Conservation (phyloP, 1,284 basidiomycete genomes). For the Neotropicomus parvogracilis region DNA sequence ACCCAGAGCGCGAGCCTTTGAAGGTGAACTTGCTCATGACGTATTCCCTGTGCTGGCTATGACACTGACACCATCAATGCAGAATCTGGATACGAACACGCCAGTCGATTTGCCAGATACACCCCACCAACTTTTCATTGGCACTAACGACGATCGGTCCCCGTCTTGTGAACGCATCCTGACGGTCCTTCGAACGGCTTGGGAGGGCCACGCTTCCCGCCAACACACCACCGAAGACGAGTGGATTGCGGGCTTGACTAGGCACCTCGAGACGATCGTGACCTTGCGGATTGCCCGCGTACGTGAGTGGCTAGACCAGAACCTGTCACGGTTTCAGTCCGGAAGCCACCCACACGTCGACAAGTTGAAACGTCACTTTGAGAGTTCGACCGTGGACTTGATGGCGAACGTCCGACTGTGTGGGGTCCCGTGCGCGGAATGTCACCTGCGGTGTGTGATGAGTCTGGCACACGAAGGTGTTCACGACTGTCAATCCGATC, state of each 20-base stretch:
- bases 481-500: constrained; percentile 50
- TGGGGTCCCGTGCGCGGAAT: constrained; percentile 41
- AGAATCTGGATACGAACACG: constrained; percentile 52
- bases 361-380: constrained; percentile 43
- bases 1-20: constrained; percentile 45
- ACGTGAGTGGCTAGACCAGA: constrained; percentile 47
- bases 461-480: constrained; percentile 41
- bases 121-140: constrained; percentile 37
- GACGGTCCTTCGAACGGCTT: constrained; percentile 30
- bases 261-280: constrained; percentile 38
- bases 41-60: accelerated
- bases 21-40: constrained; percentile 36
- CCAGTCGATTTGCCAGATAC: constrained; percentile 39
- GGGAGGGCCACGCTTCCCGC: constrained; percentile 34
- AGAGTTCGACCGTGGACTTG: constrained; percentile 42
- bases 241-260: constrained; percentile 32
- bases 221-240: constrained; percentile 34
- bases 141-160: not conserved
- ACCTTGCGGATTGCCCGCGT: constrained; percentile 45
- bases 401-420: constrained; percentile 48
- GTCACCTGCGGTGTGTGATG: constrained; percentile 47
- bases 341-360: constrained; percentile 43
- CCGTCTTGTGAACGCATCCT: constrained; percentile 33
- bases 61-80: not conserved
- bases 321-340: constrained; percentile 44